These are phyloP conservation scores for Lichtheimia hyalospora DNA, from an alignment of 371 early-diverging fungal species.

Conservation along the genomic window DNA sequence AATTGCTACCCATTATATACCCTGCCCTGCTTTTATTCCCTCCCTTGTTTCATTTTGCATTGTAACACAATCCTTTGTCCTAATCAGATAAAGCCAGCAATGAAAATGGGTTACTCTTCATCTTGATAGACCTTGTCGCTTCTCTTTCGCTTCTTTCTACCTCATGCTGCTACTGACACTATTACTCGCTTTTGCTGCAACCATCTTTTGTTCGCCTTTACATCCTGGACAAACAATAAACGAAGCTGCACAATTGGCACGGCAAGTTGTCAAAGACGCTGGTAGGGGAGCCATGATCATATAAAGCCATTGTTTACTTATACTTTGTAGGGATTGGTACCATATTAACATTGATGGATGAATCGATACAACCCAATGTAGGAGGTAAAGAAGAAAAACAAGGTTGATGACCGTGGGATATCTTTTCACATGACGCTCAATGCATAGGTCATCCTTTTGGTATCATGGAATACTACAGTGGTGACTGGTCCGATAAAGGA, in stretches of 20 bases:
- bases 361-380: constrained; percentile 7
- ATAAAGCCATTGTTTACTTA: background rate
- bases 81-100: too few species aligned
- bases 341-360: constrained; percentile 21
- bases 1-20: too few species aligned
- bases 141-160: background rate
- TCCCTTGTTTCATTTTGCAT: too few species aligned
- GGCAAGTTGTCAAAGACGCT: constrained; percentile 27
- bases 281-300: constrained; percentile 9
- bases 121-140: background rate
- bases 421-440: background rate
- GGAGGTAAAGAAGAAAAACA: constrained; percentile 6
- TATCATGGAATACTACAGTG: constrained; percentile 56
- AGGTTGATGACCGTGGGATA: background rate
- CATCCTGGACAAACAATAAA: constrained; percentile 15
- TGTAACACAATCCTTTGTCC: too few species aligned
- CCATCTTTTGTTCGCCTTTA: background rate
- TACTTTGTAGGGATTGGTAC: constrained; percentile 24
- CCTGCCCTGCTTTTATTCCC: too few species aligned
- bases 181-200: background rate
- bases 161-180: background rate
- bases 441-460: constrained; percentile 52
- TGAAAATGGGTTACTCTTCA: background rate
- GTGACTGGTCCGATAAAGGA: constrained; percentile 43
- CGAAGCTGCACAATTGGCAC: constrained; percentile 24